A percentile compares a stretch with the other conserved stretches of the same genome.
These are phyloP conservation scores for Amanita inopinata DNA, from an alignment of 768 basidiomycete genomes.

Conservation along the genomic window DNA sequence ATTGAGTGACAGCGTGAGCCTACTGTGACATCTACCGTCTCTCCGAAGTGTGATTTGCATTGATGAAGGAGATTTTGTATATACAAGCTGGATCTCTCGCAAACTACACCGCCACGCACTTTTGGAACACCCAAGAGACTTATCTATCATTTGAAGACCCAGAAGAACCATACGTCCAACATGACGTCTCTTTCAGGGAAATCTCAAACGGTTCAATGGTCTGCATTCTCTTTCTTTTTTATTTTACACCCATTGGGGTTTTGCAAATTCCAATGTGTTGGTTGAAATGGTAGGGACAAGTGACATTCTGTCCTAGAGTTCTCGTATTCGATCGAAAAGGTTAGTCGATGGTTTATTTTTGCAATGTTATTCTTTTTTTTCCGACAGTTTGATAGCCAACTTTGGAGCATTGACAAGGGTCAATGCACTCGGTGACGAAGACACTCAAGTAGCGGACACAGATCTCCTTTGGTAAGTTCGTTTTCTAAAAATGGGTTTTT, in stretches of 20 bases:
- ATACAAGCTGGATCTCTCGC: slow-evolving; percentile 62
- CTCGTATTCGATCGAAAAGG: slow-evolving; percentile 63
- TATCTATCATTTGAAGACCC: slow-evolving; percentile 47
- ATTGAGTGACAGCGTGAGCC: slow-evolving; percentile 1
- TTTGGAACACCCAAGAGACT: slow-evolving; percentile 74
- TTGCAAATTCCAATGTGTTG: slow-evolving; percentile 5
- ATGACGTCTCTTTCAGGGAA: slow-evolving; percentile 60
- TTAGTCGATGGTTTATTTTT: slow-evolving; percentile 18
- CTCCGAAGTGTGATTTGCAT: slow-evolving; percentile 2
- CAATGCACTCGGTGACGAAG: slow-evolving; percentile 28
- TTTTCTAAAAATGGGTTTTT: neutral
- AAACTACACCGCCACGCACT: slow-evolving; percentile 67
- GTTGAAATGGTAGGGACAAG: slow-evolving; percentile 29
- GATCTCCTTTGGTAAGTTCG: slow-evolving; percentile 12
- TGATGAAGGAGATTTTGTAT: slow-evolving; percentile 73
- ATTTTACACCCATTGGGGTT: neutral
- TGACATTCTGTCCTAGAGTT: slow-evolving; percentile 50
- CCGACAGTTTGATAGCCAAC: slow-evolving; percentile 33
- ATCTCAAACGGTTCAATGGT: slow-evolving; percentile 34
- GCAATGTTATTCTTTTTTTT: slow-evolving; percentile 4
- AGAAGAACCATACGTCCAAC: slow-evolving; percentile 33
- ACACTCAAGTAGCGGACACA: slow-evolving; percentile 14
- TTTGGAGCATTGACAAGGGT: slow-evolving; percentile 48
- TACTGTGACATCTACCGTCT: too few relatives aligned
- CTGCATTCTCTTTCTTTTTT: slow-evolving; percentile 1